These are phyloP conservation scores for Talaromyces sp. DNA, from an alignment of 2,329 filamentous ascomycete genomes.

Conservation along the genomic window DNA sequence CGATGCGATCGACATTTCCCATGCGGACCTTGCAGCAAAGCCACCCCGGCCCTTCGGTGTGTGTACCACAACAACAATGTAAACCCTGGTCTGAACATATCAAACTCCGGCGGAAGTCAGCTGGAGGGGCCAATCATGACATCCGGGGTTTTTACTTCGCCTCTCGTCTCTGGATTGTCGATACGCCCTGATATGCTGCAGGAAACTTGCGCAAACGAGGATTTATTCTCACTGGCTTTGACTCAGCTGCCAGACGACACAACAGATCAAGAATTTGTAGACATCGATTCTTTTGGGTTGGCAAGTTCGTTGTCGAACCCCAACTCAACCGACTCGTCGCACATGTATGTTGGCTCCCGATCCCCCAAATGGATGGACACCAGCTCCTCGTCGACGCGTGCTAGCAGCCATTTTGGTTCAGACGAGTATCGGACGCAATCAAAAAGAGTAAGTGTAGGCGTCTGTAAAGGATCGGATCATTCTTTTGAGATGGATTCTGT, in stretches of 20 bases:
- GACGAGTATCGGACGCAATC: not conserved
- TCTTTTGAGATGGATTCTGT: not conserved
- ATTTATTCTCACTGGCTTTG: not conserved
- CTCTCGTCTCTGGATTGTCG: not conserved
- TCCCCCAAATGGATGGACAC: not conserved
- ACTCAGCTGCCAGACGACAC: not conserved
- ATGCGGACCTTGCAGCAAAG: not conserved
- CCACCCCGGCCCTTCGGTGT: not conserved
- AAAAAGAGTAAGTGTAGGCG: not conserved
- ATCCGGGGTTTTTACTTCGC: not conserved
- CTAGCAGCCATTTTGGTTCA: not conserved
- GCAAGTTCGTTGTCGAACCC: not conserved
- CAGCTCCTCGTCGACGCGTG: not conserved
- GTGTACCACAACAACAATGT: not conserved
- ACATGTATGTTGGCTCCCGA: not conserved
- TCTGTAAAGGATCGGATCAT: not conserved
- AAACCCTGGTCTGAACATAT: not conserved
- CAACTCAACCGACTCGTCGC: not conserved
- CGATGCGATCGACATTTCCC: not conserved
- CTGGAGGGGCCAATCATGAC: not conserved
- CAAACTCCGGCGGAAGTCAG: not conserved
- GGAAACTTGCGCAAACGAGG: not conserved
- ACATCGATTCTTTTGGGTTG: not conserved
- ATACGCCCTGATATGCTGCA: not conserved
- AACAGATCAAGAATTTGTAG: not conserved